These are phyloP conservation scores for Fusarium veterinarium DNA, from an alignment of 2,329 filamentous ascomycete species.

Conservation along the genomic window DNA sequence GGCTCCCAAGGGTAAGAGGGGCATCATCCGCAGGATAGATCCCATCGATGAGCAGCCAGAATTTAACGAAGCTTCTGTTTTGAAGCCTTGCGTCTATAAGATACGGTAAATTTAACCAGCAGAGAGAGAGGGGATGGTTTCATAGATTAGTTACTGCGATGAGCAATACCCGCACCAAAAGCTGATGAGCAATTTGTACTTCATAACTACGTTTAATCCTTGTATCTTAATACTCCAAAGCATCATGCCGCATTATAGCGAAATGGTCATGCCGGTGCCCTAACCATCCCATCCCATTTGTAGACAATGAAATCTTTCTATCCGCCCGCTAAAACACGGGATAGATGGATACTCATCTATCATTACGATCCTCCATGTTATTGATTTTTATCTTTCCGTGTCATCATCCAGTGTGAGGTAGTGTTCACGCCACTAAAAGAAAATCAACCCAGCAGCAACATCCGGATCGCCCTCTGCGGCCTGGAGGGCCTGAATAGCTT, in stretches of 20 bases:
- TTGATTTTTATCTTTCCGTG: slow-evolving; percentile 21
- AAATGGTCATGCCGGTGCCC: slow-evolving; percentile 17
- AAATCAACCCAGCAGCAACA: slow-evolving; percentile 85
- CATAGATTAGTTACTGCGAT: slow-evolving; percentile 24
- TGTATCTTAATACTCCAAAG: slow-evolving; percentile 30
- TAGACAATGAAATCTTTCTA: slow-evolving; percentile 38
- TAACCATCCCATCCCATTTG: not conserved
- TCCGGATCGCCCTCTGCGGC: slow-evolving; percentile 89
- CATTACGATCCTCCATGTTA: slow-evolving; percentile 30
- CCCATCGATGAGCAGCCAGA: slow-evolving; percentile 70
- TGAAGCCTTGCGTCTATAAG: slow-evolving; percentile 98
- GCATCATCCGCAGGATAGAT: slow-evolving; percentile 66
- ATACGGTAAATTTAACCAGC: slow-evolving; percentile 66
- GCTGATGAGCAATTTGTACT: slow-evolving; percentile 32
- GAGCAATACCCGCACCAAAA: slow-evolving; percentile 32
- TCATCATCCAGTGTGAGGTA: slow-evolving; percentile 19
- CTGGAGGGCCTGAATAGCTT: slow-evolving; percentile 83
- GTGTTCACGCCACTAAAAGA: slow-evolving; percentile 49
- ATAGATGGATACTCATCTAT: slow-evolving; percentile 36
- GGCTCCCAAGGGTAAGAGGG: slow-evolving; percentile 64
- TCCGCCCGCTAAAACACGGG: slow-evolving; percentile 22
- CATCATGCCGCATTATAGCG: slow-evolving; percentile 21
- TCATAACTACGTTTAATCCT: slow-evolving; percentile 26
- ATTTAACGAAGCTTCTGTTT: slow-evolving; percentile 70
- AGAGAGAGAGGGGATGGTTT: not conserved